phyloP scores from a whole-genome alignment of 768 basidiomycete species.

The Cystobasidium tubakii region DNA sequence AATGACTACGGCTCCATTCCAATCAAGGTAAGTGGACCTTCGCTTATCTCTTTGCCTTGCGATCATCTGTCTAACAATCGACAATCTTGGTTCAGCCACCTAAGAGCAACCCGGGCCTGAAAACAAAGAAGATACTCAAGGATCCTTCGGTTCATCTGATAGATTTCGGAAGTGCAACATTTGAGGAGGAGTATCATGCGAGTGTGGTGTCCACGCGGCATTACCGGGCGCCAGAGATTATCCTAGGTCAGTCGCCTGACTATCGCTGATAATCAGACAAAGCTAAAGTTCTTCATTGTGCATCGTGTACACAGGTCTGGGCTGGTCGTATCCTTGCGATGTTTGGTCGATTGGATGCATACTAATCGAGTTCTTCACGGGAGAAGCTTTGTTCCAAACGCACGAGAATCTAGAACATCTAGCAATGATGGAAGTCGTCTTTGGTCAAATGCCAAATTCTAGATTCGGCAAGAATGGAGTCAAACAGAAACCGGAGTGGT shows the following conservation, averaged over 20 bases:
- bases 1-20: constrained; percentile 57
- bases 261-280: constrained; percentile 26
- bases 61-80: neutral
- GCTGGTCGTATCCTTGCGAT: constrained; percentile 98
- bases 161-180: constrained; percentile 97
- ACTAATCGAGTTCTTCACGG: constrained; percentile 95
- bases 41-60: neutral
- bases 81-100: neutral
- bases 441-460: constrained; percentile 86
- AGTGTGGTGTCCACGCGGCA: constrained; percentile 96
- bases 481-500: constrained; percentile 72
- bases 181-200: constrained; percentile 95
- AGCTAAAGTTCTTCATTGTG: neutral
- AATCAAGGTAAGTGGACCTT: constrained; percentile 45
- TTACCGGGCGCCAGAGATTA: constrained; percentile 98
- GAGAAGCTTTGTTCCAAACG: constrained; percentile 96
- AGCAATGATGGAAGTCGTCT: constrained; percentile 99
- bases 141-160: constrained; percentile 91
- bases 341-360: constrained; percentile 98
- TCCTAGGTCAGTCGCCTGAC: constrained; percentile 65
- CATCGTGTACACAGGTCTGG: constrained; percentile 61
- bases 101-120: constrained; percentile 8
- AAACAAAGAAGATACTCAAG: constrained; percentile 63
- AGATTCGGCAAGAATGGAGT: constrained; percentile 46
- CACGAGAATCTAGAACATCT: constrained; percentile 98